phyloP scores from a whole-genome alignment of 148 eudicot genomes.

The Camellia granthamiana region DNA sequence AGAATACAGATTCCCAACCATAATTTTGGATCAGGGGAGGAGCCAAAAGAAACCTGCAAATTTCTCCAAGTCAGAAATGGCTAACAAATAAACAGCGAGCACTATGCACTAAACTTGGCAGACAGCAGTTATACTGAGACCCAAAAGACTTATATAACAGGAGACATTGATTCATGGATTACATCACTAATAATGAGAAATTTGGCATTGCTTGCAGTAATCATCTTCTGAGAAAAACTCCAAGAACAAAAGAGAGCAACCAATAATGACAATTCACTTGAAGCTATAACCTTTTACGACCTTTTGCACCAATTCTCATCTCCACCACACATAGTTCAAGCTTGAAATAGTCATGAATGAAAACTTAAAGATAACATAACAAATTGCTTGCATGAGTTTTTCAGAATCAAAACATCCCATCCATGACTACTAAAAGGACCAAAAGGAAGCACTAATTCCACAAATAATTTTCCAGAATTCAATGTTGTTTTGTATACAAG shows the following conservation, averaged over 20 bases:
- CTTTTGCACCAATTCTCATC: too few species aligned
- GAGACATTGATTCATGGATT: neutral
- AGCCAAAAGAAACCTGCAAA: slow-evolving; percentile 90
- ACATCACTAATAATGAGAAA: neutral
- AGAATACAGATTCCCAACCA: slow-evolving; percentile 98
- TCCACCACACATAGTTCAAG: too few species aligned
- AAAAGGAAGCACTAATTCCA: too few species aligned
- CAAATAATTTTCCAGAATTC: too few species aligned
- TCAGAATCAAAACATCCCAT: too few species aligned
- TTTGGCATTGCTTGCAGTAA: neutral
- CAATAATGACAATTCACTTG: neutral
- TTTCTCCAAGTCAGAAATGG: slow-evolving; percentile 13
- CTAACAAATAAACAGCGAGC: slow-evolving; percentile 1
- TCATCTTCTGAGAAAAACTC: neutral
- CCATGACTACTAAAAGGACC: too few species aligned
- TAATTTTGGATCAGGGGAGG: slow-evolving; percentile 84
- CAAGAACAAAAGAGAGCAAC: neutral
- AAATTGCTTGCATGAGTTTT: too few species aligned
- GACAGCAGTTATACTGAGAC: too few species aligned
- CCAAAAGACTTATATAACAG: neutral
- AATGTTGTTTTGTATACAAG: too few species aligned
- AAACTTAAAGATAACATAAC: too few species aligned
- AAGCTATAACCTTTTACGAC: neutral
- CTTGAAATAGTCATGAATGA: too few species aligned
- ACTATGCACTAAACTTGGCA: neutral